Base-by-base conservation (phyloP, 139 green algal genomes). In the Chlorella sp. region DNA sequence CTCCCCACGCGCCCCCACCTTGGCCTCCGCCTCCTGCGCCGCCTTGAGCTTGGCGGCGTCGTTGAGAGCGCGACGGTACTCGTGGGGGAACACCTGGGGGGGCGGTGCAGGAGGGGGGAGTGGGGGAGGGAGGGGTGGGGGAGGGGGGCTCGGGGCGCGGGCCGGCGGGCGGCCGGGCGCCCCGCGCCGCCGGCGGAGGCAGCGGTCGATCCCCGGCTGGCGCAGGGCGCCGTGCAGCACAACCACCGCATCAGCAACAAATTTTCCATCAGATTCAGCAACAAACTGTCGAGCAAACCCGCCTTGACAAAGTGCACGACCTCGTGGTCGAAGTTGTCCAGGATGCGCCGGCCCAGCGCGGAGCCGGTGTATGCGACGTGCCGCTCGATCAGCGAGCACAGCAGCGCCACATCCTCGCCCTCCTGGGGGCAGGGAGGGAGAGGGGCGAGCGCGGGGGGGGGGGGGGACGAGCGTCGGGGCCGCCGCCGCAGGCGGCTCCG, bases 341-440 rank as follows among this genome's bases (percentile, higher is more conserved):
- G 84, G 33, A 98, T 86, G 67, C 45, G 58, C 38, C 76, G 72
- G 0, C 88, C 93, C 19, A 91, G 68, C 15, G 85, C 55, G 38
- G 79, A 91, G 63, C 84, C 83, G 0, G 94, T 98, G 82, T 90
- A 90, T 80, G 91, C 86, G 64, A 92, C 74, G 84, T 98, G 94
- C 46, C 85, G 83, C 88, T 97, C 86, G 51, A 98, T 85, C 45
- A 98, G 82, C 17, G 75, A 82, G 68, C 88, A 82, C 48, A 97
- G 79, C 36, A 80, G 36, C 29, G 25, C 55, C n/a, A 83, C 68
- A 65, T 94, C 90, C 72, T 93, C 74, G n/a, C n/a, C n/a, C n/a
- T n/a, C n/a, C n/a, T n/a, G 46, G 46, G 14, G 65, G 42, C 14
- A 43, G 29, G 46, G 17, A 41, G 5, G 40, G 5, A 6, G 25